A percentile compares a stretch with the other conserved stretches of the same genome.
phyloP scores from a whole-genome alignment of 2,329 filamentous ascomycete species.

The Aspergillus pseudotamarii region DNA sequence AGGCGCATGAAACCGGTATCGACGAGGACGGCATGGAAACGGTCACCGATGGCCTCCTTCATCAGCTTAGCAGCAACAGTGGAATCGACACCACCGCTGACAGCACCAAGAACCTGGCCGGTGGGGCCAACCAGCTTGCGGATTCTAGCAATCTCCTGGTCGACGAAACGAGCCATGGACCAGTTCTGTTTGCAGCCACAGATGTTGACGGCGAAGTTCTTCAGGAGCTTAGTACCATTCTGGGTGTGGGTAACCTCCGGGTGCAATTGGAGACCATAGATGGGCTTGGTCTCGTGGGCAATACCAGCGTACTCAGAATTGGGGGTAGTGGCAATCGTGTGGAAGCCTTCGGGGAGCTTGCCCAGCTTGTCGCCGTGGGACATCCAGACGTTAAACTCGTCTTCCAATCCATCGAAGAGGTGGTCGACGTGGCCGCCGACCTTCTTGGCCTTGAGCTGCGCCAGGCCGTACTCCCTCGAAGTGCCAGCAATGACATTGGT shows the following conservation, averaged over 20 bases:
- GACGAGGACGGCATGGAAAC: conserved; percentile 82
- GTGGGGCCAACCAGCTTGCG: conserved; percentile 77
- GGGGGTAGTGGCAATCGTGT: conserved; percentile 70
- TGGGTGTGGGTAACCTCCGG: conserved; percentile 71
- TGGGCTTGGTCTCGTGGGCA: conserved; percentile 59
- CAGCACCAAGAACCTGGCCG: conserved; percentile 79
- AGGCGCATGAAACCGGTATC: conserved; percentile 86
- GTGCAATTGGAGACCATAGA: conserved; percentile 86
- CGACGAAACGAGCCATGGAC: conserved; percentile 82
- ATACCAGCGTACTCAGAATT: conserved; percentile 80
- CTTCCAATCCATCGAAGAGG: conserved; percentile 76
- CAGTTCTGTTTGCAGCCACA: conserved; percentile 77
- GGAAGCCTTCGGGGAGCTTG: conserved; percentile 71
- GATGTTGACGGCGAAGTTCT: conserved; percentile 83
- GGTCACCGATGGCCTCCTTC: conserved; percentile 80
- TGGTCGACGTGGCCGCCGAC: conserved; percentile 67
- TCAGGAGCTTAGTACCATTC: conserved; percentile 68
- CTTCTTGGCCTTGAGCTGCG: conserved; percentile 64
- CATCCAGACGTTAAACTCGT: conserved; percentile 78
- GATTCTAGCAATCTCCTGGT: conserved; percentile 80
- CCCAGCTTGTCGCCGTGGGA: conserved; percentile 85
- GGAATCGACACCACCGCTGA: conserved; percentile 83
- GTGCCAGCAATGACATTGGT: conserved; percentile 70
- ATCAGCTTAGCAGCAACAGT: conserved; percentile 87
- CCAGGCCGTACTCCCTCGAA: conserved; percentile 72